A percentile compares a stretch with the other conserved stretches of the same genome.
Conservation (phyloP, 306 rosid species). For the Canavalia gladiata region DNA sequence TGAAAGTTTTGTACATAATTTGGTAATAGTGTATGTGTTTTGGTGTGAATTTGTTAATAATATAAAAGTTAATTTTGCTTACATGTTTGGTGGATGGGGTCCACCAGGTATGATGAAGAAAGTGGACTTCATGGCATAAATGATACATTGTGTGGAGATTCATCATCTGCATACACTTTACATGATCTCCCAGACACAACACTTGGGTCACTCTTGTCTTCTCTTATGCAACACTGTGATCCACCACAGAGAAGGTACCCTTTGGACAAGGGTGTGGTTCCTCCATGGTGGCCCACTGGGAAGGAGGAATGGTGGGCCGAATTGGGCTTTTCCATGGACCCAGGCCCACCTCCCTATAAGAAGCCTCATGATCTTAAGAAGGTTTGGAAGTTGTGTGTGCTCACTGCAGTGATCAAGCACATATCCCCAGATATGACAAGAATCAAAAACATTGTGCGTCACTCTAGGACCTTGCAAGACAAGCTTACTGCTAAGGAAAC, state of each 20-base stretch:
- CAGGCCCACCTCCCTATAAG: slow-evolving; percentile 74
- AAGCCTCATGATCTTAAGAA: slow-evolving; percentile 87
- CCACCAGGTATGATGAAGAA: slow-evolving; percentile 58
- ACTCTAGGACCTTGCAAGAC: slow-evolving; percentile 70
- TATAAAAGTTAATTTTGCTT: no score
- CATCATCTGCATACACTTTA: slow-evolving; percentile 44
- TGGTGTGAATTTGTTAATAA: no score
- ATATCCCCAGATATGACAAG: slow-evolving; percentile 68
- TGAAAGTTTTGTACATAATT: no score
- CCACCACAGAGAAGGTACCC: slow-evolving; percentile 81
- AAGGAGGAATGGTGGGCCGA: slow-evolving; percentile 71
- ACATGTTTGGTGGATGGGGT: no score
- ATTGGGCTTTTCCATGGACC: slow-evolving; percentile 52
- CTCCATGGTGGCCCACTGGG: slow-evolving; percentile 92
- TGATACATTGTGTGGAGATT: slow-evolving; percentile 33
- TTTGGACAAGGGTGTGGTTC: slow-evolving; percentile 67
- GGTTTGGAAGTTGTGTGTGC: slow-evolving; percentile 75
- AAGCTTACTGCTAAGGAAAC: slow-evolving; percentile 79
- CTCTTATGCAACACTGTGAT: slow-evolving; percentile 74
- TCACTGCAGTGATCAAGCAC: slow-evolving; percentile 74
- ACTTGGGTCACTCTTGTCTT: slow-evolving; percentile 68
- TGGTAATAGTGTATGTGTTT: no score
- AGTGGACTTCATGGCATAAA: slow-evolving; percentile 44
- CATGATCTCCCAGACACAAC: slow-evolving; percentile 71
- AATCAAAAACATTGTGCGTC: slow-evolving; percentile 63